These are phyloP conservation scores for Tolypocladium cylindrosporum DNA, from an alignment of 2,329 filamentous ascomycete species.

Conservation along the genomic window DNA sequence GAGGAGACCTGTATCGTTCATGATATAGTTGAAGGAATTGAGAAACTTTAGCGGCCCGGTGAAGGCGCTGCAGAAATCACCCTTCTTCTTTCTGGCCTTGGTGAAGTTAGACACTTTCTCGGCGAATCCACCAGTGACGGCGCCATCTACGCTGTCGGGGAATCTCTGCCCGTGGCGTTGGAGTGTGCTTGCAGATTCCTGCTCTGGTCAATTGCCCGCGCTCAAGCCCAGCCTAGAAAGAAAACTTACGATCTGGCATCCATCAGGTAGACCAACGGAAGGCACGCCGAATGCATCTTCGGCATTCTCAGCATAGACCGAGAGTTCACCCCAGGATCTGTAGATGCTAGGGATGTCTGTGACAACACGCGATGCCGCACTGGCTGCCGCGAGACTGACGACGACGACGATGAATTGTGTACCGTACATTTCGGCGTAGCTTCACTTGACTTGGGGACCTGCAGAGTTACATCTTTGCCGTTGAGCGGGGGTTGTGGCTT, in stretches of 20 bases:
- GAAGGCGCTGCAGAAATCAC: constrained; percentile 8
- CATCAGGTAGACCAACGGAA: constrained; percentile 35
- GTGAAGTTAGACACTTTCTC: constrained; percentile 37
- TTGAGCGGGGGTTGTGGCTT: not conserved
- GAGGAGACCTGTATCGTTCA: constrained; percentile 29
- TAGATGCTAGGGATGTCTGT: constrained; percentile 19
- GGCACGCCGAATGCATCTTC: constrained; percentile 35
- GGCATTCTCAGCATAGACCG: constrained; percentile 34
- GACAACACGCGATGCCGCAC: constrained; percentile 6
- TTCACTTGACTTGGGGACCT: not conserved
- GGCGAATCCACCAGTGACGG: constrained; percentile 36
- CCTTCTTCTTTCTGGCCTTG: constrained; percentile 17
- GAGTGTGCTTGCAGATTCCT: constrained; percentile 38
- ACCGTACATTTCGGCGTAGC: not conserved
- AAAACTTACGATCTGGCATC: constrained; percentile 25
- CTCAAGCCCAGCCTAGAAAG: no score
- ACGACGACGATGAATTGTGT: not conserved
- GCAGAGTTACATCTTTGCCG: not conserved
- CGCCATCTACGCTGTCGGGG: constrained; percentile 35
- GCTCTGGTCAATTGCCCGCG: not conserved
- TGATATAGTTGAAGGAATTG: constrained; percentile 38
- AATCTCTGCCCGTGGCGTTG: constrained; percentile 46
- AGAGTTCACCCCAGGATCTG: constrained; percentile 34
- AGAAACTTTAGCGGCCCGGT: constrained; percentile 40
- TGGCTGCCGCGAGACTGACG: not conserved